Percentiles rank a stretch among this genome's conserved stretches.
phyloP scores from a whole-genome alignment of 306 rosid species.

The Quercus berberidifolia region DNA sequence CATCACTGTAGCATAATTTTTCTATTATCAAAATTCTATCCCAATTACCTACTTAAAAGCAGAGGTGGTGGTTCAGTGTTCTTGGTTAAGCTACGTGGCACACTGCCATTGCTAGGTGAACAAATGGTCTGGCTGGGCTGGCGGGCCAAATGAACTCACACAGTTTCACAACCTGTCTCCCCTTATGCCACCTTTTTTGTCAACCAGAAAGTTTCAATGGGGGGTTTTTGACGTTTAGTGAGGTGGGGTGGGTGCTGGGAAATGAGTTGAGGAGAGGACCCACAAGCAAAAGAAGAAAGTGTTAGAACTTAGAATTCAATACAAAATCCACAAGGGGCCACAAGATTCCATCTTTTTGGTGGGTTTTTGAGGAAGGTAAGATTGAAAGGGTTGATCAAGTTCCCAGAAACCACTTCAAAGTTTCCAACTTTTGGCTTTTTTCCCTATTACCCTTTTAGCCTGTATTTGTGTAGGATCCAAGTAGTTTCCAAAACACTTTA shows the following conservation, averaged over 20 bases:
- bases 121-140: too few species aligned
- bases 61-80: too few species aligned
- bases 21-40: too few species aligned
- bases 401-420: constrained; percentile 19
- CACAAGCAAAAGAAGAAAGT: constrained; percentile 35
- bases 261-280: constrained; percentile 36
- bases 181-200: constrained; percentile 18
- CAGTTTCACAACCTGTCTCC: too few species aligned
- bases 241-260: constrained; percentile 33
- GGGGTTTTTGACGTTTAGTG: constrained; percentile 45
- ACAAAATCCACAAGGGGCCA: background rate
- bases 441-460: constrained; percentile 22
- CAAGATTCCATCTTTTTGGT: constrained; percentile 17
- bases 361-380: constrained; percentile 17
- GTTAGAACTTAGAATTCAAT: constrained; percentile 19
- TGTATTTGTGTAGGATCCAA: constrained; percentile 58
- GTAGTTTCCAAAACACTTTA: constrained; percentile 40
- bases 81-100: too few species aligned
- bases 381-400: constrained; percentile 8
- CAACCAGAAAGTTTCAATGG: constrained; percentile 41
- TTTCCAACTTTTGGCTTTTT: constrained; percentile 12
- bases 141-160: too few species aligned
- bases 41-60: too few species aligned
- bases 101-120: too few species aligned
- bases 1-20: too few species aligned